phyloP scores from a whole-genome alignment of 2,329 filamentous ascomycete genomes.

The Talaromyces piceae region DNA sequence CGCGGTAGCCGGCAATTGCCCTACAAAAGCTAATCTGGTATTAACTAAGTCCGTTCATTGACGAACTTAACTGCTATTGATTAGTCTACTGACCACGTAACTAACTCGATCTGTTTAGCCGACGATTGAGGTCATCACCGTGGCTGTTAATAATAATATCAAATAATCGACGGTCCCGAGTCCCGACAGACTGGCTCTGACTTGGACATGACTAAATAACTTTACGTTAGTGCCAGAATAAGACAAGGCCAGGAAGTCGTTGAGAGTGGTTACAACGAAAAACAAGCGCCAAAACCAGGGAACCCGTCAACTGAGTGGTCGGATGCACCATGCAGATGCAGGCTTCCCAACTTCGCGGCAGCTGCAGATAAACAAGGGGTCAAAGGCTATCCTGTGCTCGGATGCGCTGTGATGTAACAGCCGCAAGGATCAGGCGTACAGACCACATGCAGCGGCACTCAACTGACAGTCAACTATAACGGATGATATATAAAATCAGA shows the following conservation, averaged over 20 bases:
- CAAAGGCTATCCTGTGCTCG: neutral
- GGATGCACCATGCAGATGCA: neutral
- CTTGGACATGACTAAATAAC: neutral
- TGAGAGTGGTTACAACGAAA: too few relatives aligned
- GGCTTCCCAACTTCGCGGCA: too few relatives aligned
- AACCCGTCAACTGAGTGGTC: neutral
- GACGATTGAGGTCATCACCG: too few relatives aligned
- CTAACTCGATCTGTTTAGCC: too few relatives aligned
- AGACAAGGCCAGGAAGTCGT: too few relatives aligned
- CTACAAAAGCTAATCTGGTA: too few relatives aligned
- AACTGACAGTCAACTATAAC: neutral
- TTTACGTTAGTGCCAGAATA: neutral
- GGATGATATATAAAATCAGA: too few relatives aligned
- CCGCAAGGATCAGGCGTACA: constrained; percentile 9
- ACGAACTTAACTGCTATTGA: too few relatives aligned
- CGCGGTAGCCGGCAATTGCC: neutral
- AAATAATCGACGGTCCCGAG: neutral
- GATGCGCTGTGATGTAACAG: constrained; percentile 10
- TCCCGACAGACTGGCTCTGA: neutral
- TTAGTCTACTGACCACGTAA: too few relatives aligned
- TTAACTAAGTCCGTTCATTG: too few relatives aligned
- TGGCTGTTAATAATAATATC: neutral
- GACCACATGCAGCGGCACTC: neutral
- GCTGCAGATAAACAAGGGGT: neutral
- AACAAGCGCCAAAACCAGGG: too few relatives aligned